phyloP scores from a whole-genome alignment of 805 yeast species.

The Teunomyces cretensis region DNA sequence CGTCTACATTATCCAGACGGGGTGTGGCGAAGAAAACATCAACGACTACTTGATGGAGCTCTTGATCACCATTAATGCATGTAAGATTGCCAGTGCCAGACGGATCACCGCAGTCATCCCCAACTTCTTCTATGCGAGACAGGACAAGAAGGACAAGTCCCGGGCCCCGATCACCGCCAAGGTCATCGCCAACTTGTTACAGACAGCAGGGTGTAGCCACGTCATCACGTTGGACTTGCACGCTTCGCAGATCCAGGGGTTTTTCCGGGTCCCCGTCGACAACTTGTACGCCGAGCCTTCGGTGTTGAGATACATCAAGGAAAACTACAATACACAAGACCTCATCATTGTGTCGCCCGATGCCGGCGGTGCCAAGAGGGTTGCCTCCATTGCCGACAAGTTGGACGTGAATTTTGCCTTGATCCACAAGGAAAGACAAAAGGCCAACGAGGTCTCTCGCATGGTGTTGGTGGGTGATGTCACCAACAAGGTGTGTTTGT shows the following conservation, averaged over 20 bases:
- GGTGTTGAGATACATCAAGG: slow-evolving; percentile 77
- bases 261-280: slow-evolving; percentile 93
- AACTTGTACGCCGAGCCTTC: slow-evolving; percentile 94
- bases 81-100: slow-evolving; percentile 94
- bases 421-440: slow-evolving; percentile 93
- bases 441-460: slow-evolving; percentile 90
- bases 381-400: slow-evolving; percentile 89
- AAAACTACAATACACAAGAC: slow-evolving; percentile 53
- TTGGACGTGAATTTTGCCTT: slow-evolving; percentile 91
- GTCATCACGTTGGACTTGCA: slow-evolving; percentile 96
- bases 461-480: slow-evolving; percentile 98
- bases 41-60: slow-evolving; percentile 88
- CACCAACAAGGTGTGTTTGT: slow-evolving; percentile 71
- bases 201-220: slow-evolving; percentile 94
- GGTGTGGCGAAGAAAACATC: slow-evolving; percentile 69
- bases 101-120: slow-evolving; percentile 94
- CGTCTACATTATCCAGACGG: slow-evolving; percentile 81
- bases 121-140: slow-evolving; percentile 95
- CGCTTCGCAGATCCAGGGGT: slow-evolving; percentile 97
- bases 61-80: slow-evolving; percentile 87
- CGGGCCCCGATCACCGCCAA: slow-evolving; percentile 97
- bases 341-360: slow-evolving; percentile 92
- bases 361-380: slow-evolving; percentile 99
- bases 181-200: slow-evolving; percentile 84
- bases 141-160: slow-evolving; percentile 93